phyloP scores from a whole-genome alignment of 2,329 filamentous ascomycete species.

The Penicillium decumbens region DNA sequence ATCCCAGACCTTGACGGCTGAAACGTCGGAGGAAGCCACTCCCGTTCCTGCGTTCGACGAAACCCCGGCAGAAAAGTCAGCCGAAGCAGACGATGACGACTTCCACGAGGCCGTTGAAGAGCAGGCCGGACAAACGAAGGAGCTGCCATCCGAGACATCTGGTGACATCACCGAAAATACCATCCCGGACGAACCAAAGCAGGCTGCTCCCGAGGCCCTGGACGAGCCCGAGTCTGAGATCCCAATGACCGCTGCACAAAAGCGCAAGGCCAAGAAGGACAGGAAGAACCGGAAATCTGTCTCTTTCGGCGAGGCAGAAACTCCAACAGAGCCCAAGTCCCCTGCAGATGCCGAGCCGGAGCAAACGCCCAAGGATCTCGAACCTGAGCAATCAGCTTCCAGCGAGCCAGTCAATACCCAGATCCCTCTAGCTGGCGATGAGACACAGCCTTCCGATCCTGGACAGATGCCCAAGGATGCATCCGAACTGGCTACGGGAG shows the following conservation, averaged over 20 bases:
- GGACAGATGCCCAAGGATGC: slow-evolving; percentile 4
- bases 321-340: slow-evolving; percentile 2
- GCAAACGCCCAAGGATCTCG: background rate
- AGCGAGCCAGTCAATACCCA: slow-evolving; percentile 8
- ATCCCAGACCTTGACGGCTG: background rate
- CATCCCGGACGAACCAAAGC: too few relatives aligned
- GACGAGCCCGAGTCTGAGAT: slow-evolving; percentile 1
- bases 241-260: slow-evolving; percentile 11
- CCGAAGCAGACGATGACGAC: slow-evolving; percentile 15
- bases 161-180: background rate
- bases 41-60: background rate
- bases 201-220: background rate
- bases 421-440: slow-evolving; percentile 6
- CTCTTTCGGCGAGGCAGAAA: slow-evolving; percentile 10
- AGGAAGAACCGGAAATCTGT: slow-evolving; percentile 23
- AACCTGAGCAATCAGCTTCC: slow-evolving; percentile 6
- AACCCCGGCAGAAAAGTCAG: slow-evolving; percentile 3
- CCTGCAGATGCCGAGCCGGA: slow-evolving; percentile 6
- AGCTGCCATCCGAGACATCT: background rate
- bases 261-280: slow-evolving; percentile 7
- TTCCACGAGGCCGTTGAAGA: slow-evolving; percentile 21
- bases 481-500: slow-evolving; percentile 1
- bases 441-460: slow-evolving; percentile 10
- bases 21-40: background rate
- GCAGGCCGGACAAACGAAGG: slow-evolving; percentile 7